Conservation (phyloP, 2,329 filamentous ascomycete species). For the Trichoderma sp. region DNA sequence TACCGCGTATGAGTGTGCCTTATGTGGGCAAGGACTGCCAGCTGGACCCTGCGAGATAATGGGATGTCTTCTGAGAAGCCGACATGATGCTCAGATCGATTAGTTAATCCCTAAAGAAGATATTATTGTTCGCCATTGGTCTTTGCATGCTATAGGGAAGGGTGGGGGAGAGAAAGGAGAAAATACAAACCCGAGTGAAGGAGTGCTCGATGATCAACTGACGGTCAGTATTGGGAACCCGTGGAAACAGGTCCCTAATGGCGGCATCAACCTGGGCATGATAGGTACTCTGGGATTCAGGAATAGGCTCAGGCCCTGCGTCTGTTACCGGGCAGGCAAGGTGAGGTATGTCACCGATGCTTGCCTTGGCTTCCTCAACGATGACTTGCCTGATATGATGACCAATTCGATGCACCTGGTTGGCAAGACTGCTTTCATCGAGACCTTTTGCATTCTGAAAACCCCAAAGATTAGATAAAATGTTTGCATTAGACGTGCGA, state of each 20-base stretch:
- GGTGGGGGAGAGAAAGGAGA: not conserved
- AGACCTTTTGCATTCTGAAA: slow-evolving; percentile 31
- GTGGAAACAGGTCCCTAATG: slow-evolving; percentile 61
- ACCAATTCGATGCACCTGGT: slow-evolving; percentile 57
- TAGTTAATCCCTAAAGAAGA: slow-evolving; percentile 43
- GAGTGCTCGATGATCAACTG: slow-evolving; percentile 60
- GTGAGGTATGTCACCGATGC: slow-evolving; percentile 28
- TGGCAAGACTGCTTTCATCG: slow-evolving; percentile 40
- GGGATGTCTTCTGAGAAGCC: slow-evolving; percentile 55
- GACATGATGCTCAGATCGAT: slow-evolving; percentile 54
- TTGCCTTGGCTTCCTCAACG: slow-evolving; percentile 51
- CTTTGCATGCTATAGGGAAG: not conserved
- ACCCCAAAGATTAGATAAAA: not conserved
- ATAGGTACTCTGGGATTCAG: slow-evolving; percentile 56
- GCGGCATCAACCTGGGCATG: slow-evolving; percentile 60
- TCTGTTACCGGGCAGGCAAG: slow-evolving; percentile 24
- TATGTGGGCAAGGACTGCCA: slow-evolving; percentile 64
- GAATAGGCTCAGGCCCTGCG: slow-evolving; percentile 55
- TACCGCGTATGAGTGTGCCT: slow-evolving; percentile 65
- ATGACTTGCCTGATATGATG: slow-evolving; percentile 59
- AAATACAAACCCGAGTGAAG: slow-evolving; percentile 55
- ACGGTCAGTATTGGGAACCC: slow-evolving; percentile 63
- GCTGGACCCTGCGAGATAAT: slow-evolving; percentile 59
- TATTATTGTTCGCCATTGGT: slow-evolving; percentile 22
- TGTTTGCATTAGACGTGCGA: not conserved